Evolutionary conservation across 441 rosid genomes (phyloP), one percentile per base, ranked within the genome.

Genomic region (Pelargonium australe): DNA sequence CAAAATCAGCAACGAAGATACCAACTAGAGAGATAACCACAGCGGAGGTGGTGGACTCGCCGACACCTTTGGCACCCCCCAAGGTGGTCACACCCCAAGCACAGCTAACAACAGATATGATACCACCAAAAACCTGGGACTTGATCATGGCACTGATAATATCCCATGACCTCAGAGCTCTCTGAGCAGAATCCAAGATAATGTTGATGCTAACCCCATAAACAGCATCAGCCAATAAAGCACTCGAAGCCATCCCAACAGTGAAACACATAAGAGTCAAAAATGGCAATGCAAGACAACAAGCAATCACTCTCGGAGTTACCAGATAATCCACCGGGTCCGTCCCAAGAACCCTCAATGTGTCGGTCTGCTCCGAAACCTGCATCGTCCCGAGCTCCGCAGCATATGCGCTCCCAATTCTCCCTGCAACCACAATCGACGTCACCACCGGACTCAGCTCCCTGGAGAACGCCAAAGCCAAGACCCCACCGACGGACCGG

Each of bases 1-100:
- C 75, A 61, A 72, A 72, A 37, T 72, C 75, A 2, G 75, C 75
- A 11, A 73, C 3, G 25, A 73, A 73, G 64, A 73, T 73, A 23
- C 77, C 77, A 0, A 73, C 77, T 10, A 73, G 77, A 14, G 73
- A 73, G 65, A 73, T 73, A 63, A 73, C 77, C 66, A 73, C 77
- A 37, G 77, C 77, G 9, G 77, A 73, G 43, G 77, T 73, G 0
- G 77, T 73, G 1, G 77, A 73, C 65, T 73, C 77, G 1, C 77
- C 77, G 5, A 73, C 77, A 1, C 77, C 77, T 65, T 73, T 73
- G 69, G 77, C 77, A n/a, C 77, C 77, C 25, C 77, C 77, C 66
- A 73, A 68, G 44, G 77, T 73, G 3, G 77, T 73, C 23, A 73
- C 72, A 2, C 77, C 77, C 77, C 77, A 73, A 49, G 77, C 72